phyloP scores from a whole-genome alignment of 768 basidiomycete genomes.

The Xerocomellus amylosporus region DNA sequence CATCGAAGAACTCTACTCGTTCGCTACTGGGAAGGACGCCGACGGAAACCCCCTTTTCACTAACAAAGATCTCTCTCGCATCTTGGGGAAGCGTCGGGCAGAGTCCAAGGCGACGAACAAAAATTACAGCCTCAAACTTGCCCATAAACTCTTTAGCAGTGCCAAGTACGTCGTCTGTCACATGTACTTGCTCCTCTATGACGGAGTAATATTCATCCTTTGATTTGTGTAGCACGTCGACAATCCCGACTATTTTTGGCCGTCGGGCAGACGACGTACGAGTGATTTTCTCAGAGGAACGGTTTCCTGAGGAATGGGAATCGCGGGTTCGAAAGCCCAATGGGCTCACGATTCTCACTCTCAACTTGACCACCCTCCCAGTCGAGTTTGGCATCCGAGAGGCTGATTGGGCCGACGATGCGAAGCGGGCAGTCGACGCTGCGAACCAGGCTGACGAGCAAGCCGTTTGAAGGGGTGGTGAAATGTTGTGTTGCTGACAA shows the following conservation, averaged over 20 bases:
- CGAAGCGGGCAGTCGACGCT: not conserved
- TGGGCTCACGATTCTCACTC: constrained; percentile 56
- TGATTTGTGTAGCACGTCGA: constrained; percentile 47
- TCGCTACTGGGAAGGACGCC: constrained; percentile 55
- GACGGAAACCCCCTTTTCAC: constrained; percentile 52
- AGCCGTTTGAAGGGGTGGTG: not conserved
- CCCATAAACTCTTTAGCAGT: constrained; percentile 63
- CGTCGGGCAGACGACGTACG: constrained; percentile 54
- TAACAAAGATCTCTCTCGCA: constrained; percentile 53
- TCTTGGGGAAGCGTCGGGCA: constrained; percentile 57
- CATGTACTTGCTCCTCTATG: not conserved
- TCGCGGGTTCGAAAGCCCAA: constrained; percentile 47
- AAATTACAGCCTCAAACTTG: constrained; percentile 45
- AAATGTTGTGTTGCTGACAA: not conserved
- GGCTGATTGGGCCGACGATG: constrained; percentile 8
- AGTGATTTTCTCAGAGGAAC: constrained; percentile 58
- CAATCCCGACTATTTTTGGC: constrained; percentile 62
- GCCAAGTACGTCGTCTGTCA: constrained; percentile 50
- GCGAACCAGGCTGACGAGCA: not conserved
- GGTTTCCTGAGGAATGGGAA: constrained; percentile 72
- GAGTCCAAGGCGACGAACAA: constrained; percentile 53
- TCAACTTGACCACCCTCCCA: constrained; percentile 38
- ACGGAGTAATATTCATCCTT: not conserved
- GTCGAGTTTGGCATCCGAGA: constrained; percentile 13
- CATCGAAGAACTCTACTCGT: constrained; percentile 53